These are phyloP conservation scores for Vigna trinervia DNA, from an alignment of 306 rosid genomes.

Conservation along the genomic window DNA sequence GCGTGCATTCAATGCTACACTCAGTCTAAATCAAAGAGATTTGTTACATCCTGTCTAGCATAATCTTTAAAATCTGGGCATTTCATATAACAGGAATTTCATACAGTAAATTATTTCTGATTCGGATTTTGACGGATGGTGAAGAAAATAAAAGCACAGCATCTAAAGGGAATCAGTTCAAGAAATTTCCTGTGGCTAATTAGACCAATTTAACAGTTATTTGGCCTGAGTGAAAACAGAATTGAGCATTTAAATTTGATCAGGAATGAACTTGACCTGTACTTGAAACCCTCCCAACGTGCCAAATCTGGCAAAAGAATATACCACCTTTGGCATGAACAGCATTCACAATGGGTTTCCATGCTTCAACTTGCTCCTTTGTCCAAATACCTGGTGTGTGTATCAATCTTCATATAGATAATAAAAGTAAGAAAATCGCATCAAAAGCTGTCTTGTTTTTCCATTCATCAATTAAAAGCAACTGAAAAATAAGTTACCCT, in stretches of 20 bases:
- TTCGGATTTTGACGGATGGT: not conserved
- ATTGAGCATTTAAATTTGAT: not conserved
- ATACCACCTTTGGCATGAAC: slow-evolving; percentile 61
- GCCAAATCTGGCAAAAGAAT: slow-evolving; percentile 58
- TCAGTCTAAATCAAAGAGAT: not conserved
- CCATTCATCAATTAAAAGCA: not conserved
- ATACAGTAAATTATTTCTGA: not conserved
- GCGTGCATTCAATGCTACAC: not conserved
- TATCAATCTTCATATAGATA: slow-evolving; percentile 22
- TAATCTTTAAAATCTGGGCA: not conserved
- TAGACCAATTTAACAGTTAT: not conserved
- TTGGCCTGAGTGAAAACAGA: not conserved
- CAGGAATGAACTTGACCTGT: slow-evolving; percentile 12
- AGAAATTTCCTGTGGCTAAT: not conserved
- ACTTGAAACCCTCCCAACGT: slow-evolving; percentile 42
- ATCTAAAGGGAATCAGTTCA: not conserved
- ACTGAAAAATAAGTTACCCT: slow-evolving; percentile 24
- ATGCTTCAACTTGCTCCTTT: slow-evolving; percentile 60
- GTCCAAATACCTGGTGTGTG: slow-evolving; percentile 56
- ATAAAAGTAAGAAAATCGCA: not conserved
- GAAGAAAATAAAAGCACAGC: not conserved
- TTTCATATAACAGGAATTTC: too few species aligned
- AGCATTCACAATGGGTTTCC: slow-evolving; percentile 52
- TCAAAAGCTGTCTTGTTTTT: not conserved
- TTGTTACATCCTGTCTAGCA: not conserved